Conservation (phyloP, 305 asterid species). For the Fraxinus xanthoxyloides region DNA sequence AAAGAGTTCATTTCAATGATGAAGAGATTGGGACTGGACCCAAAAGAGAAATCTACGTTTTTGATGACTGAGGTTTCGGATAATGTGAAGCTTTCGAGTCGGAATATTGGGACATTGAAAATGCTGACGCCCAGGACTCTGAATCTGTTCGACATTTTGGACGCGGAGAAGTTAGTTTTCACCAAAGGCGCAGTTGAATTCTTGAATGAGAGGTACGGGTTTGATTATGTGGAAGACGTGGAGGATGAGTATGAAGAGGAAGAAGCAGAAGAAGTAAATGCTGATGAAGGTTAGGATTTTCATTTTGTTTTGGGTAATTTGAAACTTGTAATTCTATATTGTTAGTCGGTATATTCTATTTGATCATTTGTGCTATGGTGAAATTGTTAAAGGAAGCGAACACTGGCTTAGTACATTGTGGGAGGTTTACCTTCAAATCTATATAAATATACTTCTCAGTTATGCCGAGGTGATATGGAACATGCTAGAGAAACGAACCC, state of each 20-base stretch:
- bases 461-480: background rate
- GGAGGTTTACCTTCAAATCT: background rate
- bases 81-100: slow-evolving; percentile 62
- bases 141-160: slow-evolving; percentile 84
- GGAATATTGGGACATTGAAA: slow-evolving; percentile 76
- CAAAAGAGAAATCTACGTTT: slow-evolving; percentile 75
- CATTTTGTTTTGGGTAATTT: background rate
- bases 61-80: slow-evolving; percentile 73
- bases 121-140: slow-evolving; percentile 89
- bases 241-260: slow-evolving; percentile 47
- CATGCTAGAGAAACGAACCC: background rate
- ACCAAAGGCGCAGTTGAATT: slow-evolving; percentile 72
- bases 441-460: background rate
- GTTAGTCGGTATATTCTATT: background rate
- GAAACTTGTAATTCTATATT: background rate
- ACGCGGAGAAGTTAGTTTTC: slow-evolving; percentile 70
- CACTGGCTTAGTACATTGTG: background rate
- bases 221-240: slow-evolving; percentile 36
- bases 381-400: background rate
- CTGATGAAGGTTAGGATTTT: slow-evolving; percentile 48
- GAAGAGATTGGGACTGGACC: slow-evolving; percentile 82
- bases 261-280: slow-evolving; percentile 18
- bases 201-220: slow-evolving; percentile 80
- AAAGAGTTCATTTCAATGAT: slow-evolving; percentile 72
- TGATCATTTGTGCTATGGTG: background rate